These are phyloP conservation scores for Pestalotiopsis sp. DNA, from an alignment of 2,329 filamentous ascomycete species.

Conservation along the genomic window DNA sequence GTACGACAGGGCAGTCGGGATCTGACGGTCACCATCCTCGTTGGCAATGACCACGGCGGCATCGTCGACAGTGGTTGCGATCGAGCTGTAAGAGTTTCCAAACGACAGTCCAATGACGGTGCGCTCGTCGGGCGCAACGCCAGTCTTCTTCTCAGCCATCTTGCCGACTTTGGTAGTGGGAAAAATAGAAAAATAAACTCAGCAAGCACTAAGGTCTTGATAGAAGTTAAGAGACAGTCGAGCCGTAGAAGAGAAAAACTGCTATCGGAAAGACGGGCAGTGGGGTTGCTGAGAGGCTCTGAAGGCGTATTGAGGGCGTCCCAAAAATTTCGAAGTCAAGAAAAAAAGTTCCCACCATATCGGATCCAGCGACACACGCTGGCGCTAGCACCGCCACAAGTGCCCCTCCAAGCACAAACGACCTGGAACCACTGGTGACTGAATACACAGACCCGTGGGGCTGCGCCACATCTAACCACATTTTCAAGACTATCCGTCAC, in stretches of 20 bases:
- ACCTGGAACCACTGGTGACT: too few species aligned
- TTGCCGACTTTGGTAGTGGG: slow-evolving; percentile 3
- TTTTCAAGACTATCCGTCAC: neutral
- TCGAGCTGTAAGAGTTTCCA: slow-evolving; percentile 98
- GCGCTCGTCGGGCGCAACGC: slow-evolving; percentile 58
- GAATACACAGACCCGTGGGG: neutral
- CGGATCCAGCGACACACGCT: neutral
- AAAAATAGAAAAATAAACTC: slow-evolving; percentile 22
- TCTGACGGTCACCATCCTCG: slow-evolving; percentile 98
- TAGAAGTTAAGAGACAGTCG: slow-evolving; percentile 2
- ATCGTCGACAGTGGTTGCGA: slow-evolving; percentile 90
- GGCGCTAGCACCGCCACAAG: slow-evolving; percentile 5
- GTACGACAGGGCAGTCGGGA: slow-evolving; percentile 92
- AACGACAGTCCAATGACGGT: slow-evolving; percentile 93
- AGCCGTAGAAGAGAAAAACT: neutral
- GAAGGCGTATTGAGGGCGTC: neutral
- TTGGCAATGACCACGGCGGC: slow-evolving; percentile 98
- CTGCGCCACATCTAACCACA: slow-evolving; percentile 5
- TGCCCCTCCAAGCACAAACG: neutral
- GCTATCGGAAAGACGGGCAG: neutral
- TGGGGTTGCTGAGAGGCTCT: neutral
- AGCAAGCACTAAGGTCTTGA: slow-evolving; percentile 14
- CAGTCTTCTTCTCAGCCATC: slow-evolving; percentile 52
- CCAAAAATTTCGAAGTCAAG: slow-evolving; percentile 14
- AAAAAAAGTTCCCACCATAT: slow-evolving; percentile 15